phyloP scores from a whole-genome alignment of 306 rosid species.

The Canavalia gladiata region DNA sequence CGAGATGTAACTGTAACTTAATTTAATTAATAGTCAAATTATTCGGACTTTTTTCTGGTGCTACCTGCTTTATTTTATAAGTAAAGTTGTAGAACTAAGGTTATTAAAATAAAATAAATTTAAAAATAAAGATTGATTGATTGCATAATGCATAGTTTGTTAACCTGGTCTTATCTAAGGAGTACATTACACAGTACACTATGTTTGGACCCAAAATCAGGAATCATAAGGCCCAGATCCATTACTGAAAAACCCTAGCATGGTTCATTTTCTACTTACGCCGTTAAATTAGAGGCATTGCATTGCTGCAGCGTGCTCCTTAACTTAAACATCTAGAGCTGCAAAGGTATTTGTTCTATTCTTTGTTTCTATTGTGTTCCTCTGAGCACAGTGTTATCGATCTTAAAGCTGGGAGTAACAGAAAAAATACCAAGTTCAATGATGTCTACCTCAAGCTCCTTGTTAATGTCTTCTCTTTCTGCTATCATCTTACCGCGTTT shows the following conservation, averaged over 20 bases:
- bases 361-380: no score
- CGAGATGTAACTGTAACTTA: no score
- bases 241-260: constrained; percentile 49
- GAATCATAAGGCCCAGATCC: constrained; percentile 17
- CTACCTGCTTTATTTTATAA: no score
- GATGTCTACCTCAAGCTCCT: constrained; percentile 77
- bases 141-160: no score
- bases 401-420: constrained; percentile 87
- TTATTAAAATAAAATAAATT: no score
- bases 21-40: no score
- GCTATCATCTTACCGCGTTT: background rate
- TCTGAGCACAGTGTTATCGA: constrained; percentile 28
- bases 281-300: background rate
- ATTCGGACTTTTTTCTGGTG: no score
- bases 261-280: background rate
- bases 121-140: no score
- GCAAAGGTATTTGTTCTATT: constrained; percentile 37
- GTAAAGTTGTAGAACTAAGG: no score
- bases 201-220: background rate
- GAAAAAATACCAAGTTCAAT: constrained; percentile 81
- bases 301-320: background rate
- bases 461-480: constrained; percentile 48
- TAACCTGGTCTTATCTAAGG: no score
- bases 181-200: background rate
- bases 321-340: background rate